Evolutionary conservation across 2,329 filamentous ascomycete species (phyloP).

Genomic region (Verticillium tricorpus): DNA sequence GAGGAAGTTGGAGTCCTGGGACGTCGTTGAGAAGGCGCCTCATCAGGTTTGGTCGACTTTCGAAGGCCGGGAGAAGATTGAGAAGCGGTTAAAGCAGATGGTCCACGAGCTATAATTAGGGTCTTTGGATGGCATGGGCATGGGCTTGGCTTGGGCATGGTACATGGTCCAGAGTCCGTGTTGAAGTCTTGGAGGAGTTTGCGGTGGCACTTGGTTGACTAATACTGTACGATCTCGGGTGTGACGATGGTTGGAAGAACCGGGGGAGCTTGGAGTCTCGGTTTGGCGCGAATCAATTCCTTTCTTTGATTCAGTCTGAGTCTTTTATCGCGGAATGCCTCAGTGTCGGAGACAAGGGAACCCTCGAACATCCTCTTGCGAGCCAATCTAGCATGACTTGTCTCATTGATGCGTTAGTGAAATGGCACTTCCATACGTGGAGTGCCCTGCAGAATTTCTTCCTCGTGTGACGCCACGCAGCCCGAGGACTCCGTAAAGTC

Average conservation of each 20-base stretch:
- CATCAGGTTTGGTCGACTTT: constrained; percentile 80
- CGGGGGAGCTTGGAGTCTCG: not conserved
- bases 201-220: not conserved
- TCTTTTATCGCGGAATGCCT: not conserved
- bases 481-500: not conserved
- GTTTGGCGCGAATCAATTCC: too few species aligned
- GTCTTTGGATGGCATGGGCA: not conserved
- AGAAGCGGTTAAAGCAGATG: constrained; percentile 66
- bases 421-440: not conserved
- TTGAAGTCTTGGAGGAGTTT: not conserved
- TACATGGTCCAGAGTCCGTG: not conserved
- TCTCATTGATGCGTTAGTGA: not conserved
- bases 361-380: not conserved
- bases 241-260: not conserved
- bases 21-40: constrained; percentile 78
- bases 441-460: not conserved
- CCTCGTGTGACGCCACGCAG: not conserved
- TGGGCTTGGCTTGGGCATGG: not conserved
- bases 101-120: not conserved
- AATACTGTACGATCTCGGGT: not conserved
- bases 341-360: not conserved
- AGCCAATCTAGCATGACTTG: not conserved
- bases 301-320: too few species aligned
- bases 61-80: constrained; percentile 69
- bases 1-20: constrained; percentile 74